phyloP scores from a whole-genome alignment of 176 grass and related monocot species.

The Phragmites australis region DNA sequence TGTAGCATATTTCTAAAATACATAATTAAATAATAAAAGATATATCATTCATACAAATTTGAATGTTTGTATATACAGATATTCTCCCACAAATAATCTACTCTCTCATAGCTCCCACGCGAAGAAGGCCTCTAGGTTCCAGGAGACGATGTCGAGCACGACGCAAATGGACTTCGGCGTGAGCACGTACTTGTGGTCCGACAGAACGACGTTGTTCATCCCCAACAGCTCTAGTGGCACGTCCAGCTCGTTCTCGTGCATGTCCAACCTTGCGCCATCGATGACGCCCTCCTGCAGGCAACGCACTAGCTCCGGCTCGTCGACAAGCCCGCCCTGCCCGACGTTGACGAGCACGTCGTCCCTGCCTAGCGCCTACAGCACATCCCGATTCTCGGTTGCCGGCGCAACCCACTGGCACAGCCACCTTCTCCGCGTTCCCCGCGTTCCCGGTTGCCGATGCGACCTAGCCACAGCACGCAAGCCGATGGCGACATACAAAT shows the following conservation, averaged over 20 bases:
- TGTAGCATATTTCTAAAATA: too few species aligned
- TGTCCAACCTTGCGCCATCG: constrained; percentile 54
- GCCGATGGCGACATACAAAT: too few species aligned
- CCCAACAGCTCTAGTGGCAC: constrained; percentile 50
- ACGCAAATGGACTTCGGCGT: constrained; percentile 44
- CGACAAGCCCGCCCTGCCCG: constrained; percentile 56
- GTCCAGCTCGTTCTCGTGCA: constrained; percentile 49
- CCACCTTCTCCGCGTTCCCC: too few species aligned
- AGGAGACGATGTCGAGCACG: not conserved
- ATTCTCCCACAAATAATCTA: too few species aligned
- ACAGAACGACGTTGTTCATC: constrained; percentile 74
- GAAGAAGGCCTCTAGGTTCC: constrained; percentile 66
- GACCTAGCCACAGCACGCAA: too few species aligned
- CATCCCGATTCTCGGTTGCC: constrained; percentile 39
- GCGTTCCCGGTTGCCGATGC: too few species aligned
- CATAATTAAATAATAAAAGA: too few species aligned
- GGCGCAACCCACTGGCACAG: too few species aligned
- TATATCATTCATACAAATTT: too few species aligned
- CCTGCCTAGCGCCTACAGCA: constrained; percentile 60
- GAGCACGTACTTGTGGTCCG: constrained; percentile 47
- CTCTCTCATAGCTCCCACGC: too few species aligned
- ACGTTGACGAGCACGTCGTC: constrained; percentile 60
- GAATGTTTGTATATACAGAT: too few species aligned
- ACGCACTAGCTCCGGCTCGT: constrained; percentile 66
- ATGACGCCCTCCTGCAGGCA: constrained; percentile 58